Evolutionary conservation across 73 alveolate genomes (phyloP), one percentile per base, ranked within the genome.

Genomic region (Paramecium sexaurelia): DNA sequence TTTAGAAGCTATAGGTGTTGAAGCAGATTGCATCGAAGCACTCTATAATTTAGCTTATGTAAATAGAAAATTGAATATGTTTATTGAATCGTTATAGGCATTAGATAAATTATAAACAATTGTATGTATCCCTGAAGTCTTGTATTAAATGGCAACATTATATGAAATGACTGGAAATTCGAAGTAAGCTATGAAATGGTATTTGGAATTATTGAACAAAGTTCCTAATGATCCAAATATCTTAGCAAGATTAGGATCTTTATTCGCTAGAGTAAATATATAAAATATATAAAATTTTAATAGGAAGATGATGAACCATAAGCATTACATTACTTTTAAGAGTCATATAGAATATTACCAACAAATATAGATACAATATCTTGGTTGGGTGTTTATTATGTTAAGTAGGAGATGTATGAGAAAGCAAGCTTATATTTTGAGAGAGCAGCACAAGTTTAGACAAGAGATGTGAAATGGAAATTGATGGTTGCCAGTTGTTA

Each of bases 1-100:
- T 95, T 95, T 99, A 37, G 99, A 99, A 94, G 99, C 99, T 33
- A 99, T 99, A 43, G 99, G 99, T 26, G 99, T 99, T 7, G 99
- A 98, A 91, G 99, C 99, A 55, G 99, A 99, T 88, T 99, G 99
- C 85, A 97, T 99, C 9, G 99, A 99, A 92, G 99, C 99, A 39
- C 98, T 99, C 93, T 99, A 98, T 95, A 99, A 99, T 95, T 96
- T 99, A 33, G 99, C 99, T 24, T 95, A 98, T 92, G 99, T 97
- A 67, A 94, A 85, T 85, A 92, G 84, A 75, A 73, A 92, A 86
- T 51, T 92, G n/a, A 92, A 92, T 37, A 91, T 78, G 92, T 78
- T 83, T 33, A 55, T 47, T 56, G 90, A 61, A 55, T 84, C 90
- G 7, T 41, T 91, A 13, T 61, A 61, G 95, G 99, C 99, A 24